Base-by-base conservation (phyloP, 2,329 filamentous ascomycete genomes). In the Curvularia sp. region DNA sequence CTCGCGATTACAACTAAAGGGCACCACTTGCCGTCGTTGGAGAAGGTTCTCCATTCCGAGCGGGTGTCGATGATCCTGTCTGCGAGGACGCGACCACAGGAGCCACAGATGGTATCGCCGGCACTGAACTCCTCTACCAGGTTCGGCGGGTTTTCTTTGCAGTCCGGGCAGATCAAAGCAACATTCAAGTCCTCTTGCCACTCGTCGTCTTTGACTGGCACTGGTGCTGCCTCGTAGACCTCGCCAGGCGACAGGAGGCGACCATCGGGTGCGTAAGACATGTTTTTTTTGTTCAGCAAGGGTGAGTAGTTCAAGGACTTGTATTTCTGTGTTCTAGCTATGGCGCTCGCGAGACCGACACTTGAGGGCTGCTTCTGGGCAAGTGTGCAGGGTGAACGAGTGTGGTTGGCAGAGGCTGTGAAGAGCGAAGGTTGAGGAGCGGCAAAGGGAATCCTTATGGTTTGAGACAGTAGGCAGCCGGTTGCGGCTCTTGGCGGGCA, bases 41-140 rank as follows among this genome's bases (percentile, higher is more conserved):
- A 93, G 80, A 99, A 99, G 0, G 95, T 99, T 75, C 95, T 92
- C 95, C 95, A 99, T 81, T 99, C 95, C 48, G 93, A 97, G 62
- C 96, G 90, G 61, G 92, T 96, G 75, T 99, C 96, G 73, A 99
- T 93, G 75, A 95, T 93, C 66, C 92, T 90, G 72, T 94, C 91
- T 60, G 91, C 90, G 30, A 99, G 86, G 5, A 99, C 95, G 33
- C 97, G 84, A 38, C 95, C 95, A 72, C 95, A 99, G 61, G 90
- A 92, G 58, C 86, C 90, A 76, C 95, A 99, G 55, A 99, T 92
- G 76, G 96, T 91, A 77, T 99, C 95, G 64, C 92, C 92, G 35
- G 89, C 91, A 5, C 93, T 93, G 75, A 94, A 95, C 76, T 98
- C 95, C 75, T 98, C 95, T 46, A 95, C 86, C 35, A 99, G 83